Evolutionary conservation across 345 rosid genomes (phyloP).

Genomic region (Raphanus sativus): DNA sequence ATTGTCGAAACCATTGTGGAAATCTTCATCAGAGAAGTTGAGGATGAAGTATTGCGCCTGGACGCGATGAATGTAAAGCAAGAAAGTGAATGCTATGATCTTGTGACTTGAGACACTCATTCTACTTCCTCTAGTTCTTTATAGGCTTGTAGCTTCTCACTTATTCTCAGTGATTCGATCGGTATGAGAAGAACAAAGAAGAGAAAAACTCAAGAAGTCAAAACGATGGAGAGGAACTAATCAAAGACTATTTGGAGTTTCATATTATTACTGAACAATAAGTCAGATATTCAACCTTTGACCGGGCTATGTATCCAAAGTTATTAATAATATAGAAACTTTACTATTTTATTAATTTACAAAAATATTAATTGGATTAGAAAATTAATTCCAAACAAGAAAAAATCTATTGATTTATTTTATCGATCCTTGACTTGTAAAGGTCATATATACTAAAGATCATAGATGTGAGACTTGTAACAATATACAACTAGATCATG

Average conservation of each 20-base stretch:
- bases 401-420: background rate
- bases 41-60: constrained; percentile 65
- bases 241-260: no score
- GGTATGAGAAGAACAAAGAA: background rate
- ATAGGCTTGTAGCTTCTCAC: background rate
- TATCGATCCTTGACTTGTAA: background rate
- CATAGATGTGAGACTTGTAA: background rate
- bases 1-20: constrained; percentile 59
- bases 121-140: background rate
- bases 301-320: background rate
- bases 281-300: background rate
- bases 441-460: background rate
- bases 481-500: no score
- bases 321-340: background rate
- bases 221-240: background rate
- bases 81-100: constrained; percentile 3
- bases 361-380: background rate
- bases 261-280: background rate
- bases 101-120: constrained; percentile 28
- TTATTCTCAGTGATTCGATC: constrained; percentile 13
- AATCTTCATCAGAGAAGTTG: constrained; percentile 76
- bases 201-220: background rate
- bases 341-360: background rate
- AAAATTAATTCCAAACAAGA: background rate
- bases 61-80: constrained; percentile 40